Base-by-base conservation (phyloP, 345 rosid species). In the Salix arbutifolia region DNA sequence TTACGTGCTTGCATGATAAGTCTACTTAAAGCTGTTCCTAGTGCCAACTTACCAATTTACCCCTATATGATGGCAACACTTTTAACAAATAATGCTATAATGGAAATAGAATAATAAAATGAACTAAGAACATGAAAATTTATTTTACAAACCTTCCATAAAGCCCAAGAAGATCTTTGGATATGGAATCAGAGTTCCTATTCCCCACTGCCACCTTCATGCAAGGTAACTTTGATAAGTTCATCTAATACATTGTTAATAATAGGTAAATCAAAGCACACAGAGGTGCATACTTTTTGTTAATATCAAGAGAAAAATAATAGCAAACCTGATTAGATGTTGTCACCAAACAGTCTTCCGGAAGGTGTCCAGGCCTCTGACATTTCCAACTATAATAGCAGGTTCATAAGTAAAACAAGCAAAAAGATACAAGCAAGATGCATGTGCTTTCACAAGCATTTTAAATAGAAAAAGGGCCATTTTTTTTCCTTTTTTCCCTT, bases 281-380 rank as follows among this genome's bases (percentile, higher is more conserved):
- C 37, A 28, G 3, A 58, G 60, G 65, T 72, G 46, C 71, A 50
- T 12, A 16, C 18, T 46, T 14, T 46, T 46, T 69, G 62, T 73
- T 42, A 40, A 25, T 30, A 35, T 42, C 16, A 44, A 9, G 78
- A 64, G 11, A 40, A 77, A 53, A 72, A 75, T 26, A 52, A 71
- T 64, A 50, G 38, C n/a, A 4, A 73, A 87, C 92, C 90, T 86
- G 83, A 42, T 83, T 74, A n/a, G 75, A 11, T 71, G 82, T 66
- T 44, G 52, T 61, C 52, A 78, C 86, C 79, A 85, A 76, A 84
- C 96, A 91, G 80, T 91, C 96, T 76, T 89, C 86, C 23, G 90
- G 86, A 77, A 91, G 91, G 80, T 91, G 96, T 62, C 96, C 93
- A 25, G 91, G 93, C 83, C 83, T 85, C 80, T 87, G 86, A 37